Evolutionary conservation across 306 rosid species (phyloP).

Genomic region (Medicago ruthenica): DNA sequence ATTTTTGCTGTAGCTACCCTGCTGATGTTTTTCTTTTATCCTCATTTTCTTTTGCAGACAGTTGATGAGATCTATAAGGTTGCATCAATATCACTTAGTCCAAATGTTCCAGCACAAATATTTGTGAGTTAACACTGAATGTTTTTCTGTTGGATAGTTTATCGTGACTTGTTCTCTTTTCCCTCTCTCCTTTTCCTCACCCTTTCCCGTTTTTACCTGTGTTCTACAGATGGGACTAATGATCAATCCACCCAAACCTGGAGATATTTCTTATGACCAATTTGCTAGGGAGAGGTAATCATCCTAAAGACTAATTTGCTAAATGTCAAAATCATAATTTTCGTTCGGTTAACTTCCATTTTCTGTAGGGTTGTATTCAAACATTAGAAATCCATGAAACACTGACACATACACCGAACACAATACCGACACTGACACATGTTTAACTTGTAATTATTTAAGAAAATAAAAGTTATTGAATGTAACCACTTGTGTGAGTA

Average conservation of each 20-base stretch:
- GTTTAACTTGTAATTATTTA: background rate
- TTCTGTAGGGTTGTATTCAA: background rate
- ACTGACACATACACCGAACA: background rate
- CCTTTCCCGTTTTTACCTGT: slow-evolving; percentile 40
- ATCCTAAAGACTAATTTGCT: slow-evolving; percentile 32
- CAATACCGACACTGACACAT: background rate
- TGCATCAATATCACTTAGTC: slow-evolving; percentile 89
- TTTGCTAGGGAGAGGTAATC: slow-evolving; percentile 84
- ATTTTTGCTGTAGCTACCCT: background rate
- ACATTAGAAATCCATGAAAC: slow-evolving; percentile 11
- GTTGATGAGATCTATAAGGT: slow-evolving; percentile 97
- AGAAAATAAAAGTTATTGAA: background rate
- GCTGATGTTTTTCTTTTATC: slow-evolving; percentile 40
- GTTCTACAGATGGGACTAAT: slow-evolving; percentile 89
- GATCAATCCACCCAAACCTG: slow-evolving; percentile 93
- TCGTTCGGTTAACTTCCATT: slow-evolving; percentile 2
- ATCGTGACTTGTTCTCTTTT: slow-evolving; percentile 26
- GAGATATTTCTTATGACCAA: slow-evolving; percentile 92
- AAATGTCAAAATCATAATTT: background rate
- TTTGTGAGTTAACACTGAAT: slow-evolving; percentile 74
- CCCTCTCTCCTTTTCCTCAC: slow-evolving; percentile 26
- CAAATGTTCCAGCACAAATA: slow-evolving; percentile 98
- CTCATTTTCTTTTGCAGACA: slow-evolving; percentile 68
- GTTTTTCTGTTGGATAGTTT: slow-evolving; percentile 34
- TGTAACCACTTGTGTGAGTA: background rate